These are phyloP conservation scores for Triangularia verruculosa DNA, from an alignment of 2,329 filamentous ascomycete species.

Conservation along the genomic window DNA sequence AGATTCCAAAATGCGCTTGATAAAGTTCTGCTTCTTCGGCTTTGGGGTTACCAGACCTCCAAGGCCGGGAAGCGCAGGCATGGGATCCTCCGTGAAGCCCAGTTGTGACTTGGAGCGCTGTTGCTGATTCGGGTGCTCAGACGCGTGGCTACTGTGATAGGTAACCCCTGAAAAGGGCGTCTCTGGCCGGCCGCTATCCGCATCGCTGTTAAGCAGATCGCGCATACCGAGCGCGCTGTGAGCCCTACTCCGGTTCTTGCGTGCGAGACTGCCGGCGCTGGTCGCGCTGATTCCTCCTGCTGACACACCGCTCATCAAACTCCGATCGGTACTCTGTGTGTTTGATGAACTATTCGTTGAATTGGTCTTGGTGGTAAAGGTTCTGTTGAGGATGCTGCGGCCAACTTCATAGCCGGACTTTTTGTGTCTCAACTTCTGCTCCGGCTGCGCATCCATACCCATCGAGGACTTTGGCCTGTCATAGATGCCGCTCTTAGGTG, in stretches of 20 bases:
- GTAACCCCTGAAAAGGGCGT: conserved; percentile 75
- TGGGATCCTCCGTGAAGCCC: conserved; percentile 63
- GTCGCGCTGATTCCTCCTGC: conserved; percentile 91
- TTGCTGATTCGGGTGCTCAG: conserved; percentile 40
- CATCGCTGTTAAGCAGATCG: conserved; percentile 44
- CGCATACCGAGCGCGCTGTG: conserved; percentile 64
- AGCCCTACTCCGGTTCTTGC: conserved; percentile 62
- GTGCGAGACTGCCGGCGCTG: conserved; percentile 87
- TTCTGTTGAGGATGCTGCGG: conserved; percentile 67
- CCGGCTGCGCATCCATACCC: conserved; percentile 40
- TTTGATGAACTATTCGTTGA: conserved; percentile 70
- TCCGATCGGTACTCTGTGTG: conserved; percentile 76
- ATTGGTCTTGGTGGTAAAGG: conserved; percentile 84
- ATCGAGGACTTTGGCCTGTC: conserved; percentile 60
- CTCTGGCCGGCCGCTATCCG: conserved; percentile 48
- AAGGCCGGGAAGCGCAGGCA: conserved; percentile 53
- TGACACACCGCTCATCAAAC: conserved; percentile 89
- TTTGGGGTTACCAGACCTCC: conserved; percentile 74
- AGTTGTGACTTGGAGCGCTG: conserved; percentile 62
- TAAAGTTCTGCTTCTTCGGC: conserved; percentile 81
- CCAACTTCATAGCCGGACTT: conserved; percentile 79
- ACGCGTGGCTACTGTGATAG: conserved; percentile 85
- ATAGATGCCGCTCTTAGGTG: conserved; percentile 52
- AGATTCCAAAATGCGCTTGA: conserved; percentile 91
- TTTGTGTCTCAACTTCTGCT: conserved; percentile 55